Evolutionary conservation across 495 filamentous ascomycete species (phyloP), one percentile per base, ranked within the genome.

Genomic region (Physcia stellaris): DNA sequence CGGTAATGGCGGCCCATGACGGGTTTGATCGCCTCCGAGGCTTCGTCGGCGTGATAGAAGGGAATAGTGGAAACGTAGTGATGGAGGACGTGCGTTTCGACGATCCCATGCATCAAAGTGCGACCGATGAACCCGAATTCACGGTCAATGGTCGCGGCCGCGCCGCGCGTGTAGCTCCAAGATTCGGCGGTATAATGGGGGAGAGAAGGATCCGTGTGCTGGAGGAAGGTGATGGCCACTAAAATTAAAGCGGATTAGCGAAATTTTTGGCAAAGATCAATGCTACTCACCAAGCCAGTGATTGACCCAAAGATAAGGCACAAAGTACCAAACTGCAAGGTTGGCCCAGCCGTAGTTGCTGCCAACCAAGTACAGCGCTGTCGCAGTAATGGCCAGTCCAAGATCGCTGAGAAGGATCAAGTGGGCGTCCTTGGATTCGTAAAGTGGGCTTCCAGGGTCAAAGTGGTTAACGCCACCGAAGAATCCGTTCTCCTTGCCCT

Each of bases 271-370:
- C 32, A 32, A 5, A 22, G 26, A 24, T 37, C 32, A 34, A 35
- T 29, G 30, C 22, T 42, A 55, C 65, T 61, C 61, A 71, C 67
- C 67, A 33, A 72, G 67, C 68, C 90, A 98, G 75, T 96, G 88
- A 73, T 98, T 93, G 18, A 96, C 90, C 88, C 88, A 95, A 46
- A 96, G 66, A 58, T 95, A 98, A 7, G 90, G 90, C 40, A 92
- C 52, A 53, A 83, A 75, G 60, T 96, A 98, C 87, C 90, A 96
- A 29, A 98, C 79, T 20, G 80, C 60, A 51, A 96, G 63, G 61
- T 93, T 94, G 46, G 67, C 52, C 72, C 77, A 87, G 54, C 92
- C 88, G 49, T 76, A 94, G 36, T 60, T 84, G 57, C 76, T 70
- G 23, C 65, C 71, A 47, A 79, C 57, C 45, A 73, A 62, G 47